phyloP scores from a whole-genome alignment of 2,329 filamentous ascomycete genomes.

The Delphinella strobiligena region DNA sequence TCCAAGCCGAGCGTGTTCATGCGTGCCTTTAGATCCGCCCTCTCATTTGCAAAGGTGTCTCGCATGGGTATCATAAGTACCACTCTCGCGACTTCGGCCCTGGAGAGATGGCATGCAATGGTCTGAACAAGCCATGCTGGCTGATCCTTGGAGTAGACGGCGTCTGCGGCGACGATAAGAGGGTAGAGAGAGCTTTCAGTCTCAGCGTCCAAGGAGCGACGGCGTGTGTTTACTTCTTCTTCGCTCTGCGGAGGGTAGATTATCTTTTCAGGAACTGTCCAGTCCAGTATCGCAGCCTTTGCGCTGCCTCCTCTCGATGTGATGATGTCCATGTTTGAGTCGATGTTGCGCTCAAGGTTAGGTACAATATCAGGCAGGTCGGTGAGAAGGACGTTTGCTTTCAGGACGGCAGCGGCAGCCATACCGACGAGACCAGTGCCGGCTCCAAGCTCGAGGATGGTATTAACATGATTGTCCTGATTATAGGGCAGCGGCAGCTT shows the following conservation, averaged over 20 bases:
- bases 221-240: background rate
- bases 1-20: slow-evolving; percentile 45
- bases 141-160: slow-evolving; percentile 77
- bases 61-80: slow-evolving; percentile 73
- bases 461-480: slow-evolving; percentile 9
- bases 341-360: slow-evolving; percentile 66
- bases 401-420: slow-evolving; percentile 64
- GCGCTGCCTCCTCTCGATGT: slow-evolving; percentile 43
- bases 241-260: slow-evolving; percentile 1
- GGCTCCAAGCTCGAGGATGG: slow-evolving; percentile 67
- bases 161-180: slow-evolving; percentile 73
- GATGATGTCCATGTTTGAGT: slow-evolving; percentile 49
- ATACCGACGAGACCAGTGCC: slow-evolving; percentile 87
- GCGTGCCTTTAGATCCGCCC: slow-evolving; percentile 47
- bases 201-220: slow-evolving; percentile 3
- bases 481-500: slow-evolving; percentile 4
- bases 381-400: slow-evolving; percentile 57
- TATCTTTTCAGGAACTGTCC: slow-evolving; percentile 45
- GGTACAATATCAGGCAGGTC: slow-evolving; percentile 74
- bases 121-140: slow-evolving; percentile 61
- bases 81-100: slow-evolving; percentile 46
- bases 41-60: slow-evolving; percentile 55
- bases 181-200: slow-evolving; percentile 21
- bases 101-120: slow-evolving; percentile 54
- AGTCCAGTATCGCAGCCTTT: slow-evolving; percentile 58